A percentile compares a stretch with the other conserved stretches of the same genome.
Conservation (phyloP, 495 filamentous ascomycete species). For the Talaromyces nanjingensis region DNA sequence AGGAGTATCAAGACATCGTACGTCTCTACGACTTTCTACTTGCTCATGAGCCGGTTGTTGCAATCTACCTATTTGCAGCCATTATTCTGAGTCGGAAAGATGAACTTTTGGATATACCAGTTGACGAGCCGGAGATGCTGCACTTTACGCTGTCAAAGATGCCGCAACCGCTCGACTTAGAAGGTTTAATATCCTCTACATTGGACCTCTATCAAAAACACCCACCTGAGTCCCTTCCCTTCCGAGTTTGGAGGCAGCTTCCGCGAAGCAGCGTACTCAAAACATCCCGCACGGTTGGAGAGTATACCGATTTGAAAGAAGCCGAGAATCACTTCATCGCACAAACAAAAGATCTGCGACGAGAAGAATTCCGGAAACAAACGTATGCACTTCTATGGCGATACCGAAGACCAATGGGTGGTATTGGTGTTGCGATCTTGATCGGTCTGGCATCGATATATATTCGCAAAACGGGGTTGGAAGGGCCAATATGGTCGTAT, state of each 20-base stretch:
- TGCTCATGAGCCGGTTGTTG: conserved; percentile 75
- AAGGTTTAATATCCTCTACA: conserved; percentile 62
- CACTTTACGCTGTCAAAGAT: conserved; percentile 84
- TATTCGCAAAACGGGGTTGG: conserved; percentile 39
- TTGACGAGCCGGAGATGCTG: conserved; percentile 89
- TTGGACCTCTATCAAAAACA: conserved; percentile 51
- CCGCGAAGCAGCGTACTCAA: conserved; percentile 76
- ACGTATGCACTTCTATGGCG: conserved; percentile 47
- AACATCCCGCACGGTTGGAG: conserved; percentile 51
- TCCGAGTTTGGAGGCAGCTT: conserved; percentile 59
- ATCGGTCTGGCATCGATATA: conserved; percentile 53
- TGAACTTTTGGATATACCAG: conserved; percentile 73
- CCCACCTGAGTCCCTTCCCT: conserved; percentile 66
- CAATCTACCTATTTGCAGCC: conserved; percentile 85
- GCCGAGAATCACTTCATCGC: conserved; percentile 57
- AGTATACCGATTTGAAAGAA: conserved; percentile 47
- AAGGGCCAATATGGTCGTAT: conserved; percentile 34
- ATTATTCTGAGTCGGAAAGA: conserved; percentile 72
- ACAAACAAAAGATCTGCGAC: conserved; percentile 60
- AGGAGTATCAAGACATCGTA: conserved; percentile 79
- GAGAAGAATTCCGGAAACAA: conserved; percentile 51
- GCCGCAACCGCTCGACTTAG: conserved; percentile 76
- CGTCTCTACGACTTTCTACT: conserved; percentile 88
- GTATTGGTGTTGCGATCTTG: conserved; percentile 55
- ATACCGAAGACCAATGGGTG: conserved; percentile 50